Evolutionary conservation across 129 eudicot species (phyloP).

Genomic region (Artemisia argyi): DNA sequence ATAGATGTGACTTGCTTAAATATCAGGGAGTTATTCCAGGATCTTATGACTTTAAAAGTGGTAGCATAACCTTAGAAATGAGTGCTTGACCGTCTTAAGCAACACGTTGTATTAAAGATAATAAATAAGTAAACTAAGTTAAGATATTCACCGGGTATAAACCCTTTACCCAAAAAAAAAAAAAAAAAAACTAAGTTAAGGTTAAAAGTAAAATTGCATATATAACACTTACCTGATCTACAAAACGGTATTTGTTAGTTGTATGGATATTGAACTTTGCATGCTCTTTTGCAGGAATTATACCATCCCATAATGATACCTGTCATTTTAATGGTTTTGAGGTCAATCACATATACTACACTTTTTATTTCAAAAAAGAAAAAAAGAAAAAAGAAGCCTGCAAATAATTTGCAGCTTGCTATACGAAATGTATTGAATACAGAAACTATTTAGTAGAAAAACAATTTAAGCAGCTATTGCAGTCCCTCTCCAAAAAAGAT

Average conservation of each 20-base stretch:
- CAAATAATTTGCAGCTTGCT: neutral
- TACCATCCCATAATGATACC: constrained; percentile 80
- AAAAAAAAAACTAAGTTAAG: neutral
- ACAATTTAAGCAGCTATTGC: too few species aligned
- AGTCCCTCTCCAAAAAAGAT: too few species aligned
- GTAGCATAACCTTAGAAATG: too few species aligned
- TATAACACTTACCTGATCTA: constrained; percentile 61
- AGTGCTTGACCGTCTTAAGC: neutral
- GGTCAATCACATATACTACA: neutral
- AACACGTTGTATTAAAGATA: neutral
- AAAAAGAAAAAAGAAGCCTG: neutral
- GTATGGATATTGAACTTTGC: constrained; percentile 70
- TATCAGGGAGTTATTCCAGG: too few species aligned
- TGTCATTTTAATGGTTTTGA: constrained; percentile 26
- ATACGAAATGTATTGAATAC: too few species aligned
- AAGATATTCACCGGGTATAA: too few species aligned
- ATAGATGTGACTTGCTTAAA: too few species aligned
- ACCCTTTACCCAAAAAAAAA: too few species aligned
- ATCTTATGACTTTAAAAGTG: too few species aligned
- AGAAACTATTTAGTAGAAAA: too few species aligned
- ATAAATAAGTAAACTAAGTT: neutral
- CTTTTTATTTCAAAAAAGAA: neutral
- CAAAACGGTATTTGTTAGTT: constrained; percentile 81
- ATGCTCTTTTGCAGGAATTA: constrained; percentile 69
- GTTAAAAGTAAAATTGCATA: neutral